A percentile compares a stretch with the other conserved stretches of the same genome.
Evolutionary conservation across 164 flowering plant species (phyloP).

Genomic region (Houttuynia cordata): DNA sequence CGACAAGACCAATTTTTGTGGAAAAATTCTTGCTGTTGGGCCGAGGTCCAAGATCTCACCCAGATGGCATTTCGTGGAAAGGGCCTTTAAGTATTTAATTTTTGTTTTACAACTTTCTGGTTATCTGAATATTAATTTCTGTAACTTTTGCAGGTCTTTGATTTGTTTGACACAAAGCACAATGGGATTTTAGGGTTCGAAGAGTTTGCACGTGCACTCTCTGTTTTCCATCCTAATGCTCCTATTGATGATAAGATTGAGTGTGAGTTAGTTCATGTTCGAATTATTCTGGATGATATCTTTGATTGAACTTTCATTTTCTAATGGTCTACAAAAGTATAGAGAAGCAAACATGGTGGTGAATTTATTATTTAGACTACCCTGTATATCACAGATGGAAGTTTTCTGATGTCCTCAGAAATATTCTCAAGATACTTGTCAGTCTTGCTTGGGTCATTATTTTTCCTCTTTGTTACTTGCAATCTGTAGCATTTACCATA

Average conservation of each 20-base stretch:
- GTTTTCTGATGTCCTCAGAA: conserved; percentile 72
- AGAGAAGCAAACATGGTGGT: too few species aligned
- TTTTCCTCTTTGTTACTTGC: conserved; percentile 64
- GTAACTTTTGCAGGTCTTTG: conserved; percentile 35
- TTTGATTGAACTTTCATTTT: not conserved
- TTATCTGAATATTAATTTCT: not conserved
- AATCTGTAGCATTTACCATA: conserved; percentile 27
- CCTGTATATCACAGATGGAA: conserved; percentile 84
- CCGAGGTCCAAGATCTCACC: too few species aligned
- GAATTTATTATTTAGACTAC: not conserved
- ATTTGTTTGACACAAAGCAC: conserved; percentile 58
- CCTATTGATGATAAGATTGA: conserved; percentile 64
- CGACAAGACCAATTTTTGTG: too few species aligned
- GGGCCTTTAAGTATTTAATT: too few species aligned
- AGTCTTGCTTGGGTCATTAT: conserved; percentile 70
- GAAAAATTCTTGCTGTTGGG: too few species aligned
- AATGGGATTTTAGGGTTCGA: conserved; percentile 61
- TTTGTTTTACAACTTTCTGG: not conserved
- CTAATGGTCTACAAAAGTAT: not conserved
- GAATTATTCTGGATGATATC: not conserved
- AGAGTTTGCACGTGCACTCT: conserved; percentile 55
- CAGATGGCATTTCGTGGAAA: too few species aligned
- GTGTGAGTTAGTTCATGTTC: conserved; percentile 23
- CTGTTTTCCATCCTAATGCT: conserved; percentile 64
- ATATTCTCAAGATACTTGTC: conserved; percentile 60